Evolutionary conservation across 108 stramenopile species (phyloP).

Genomic region (Chaetoceros tenuissimus): DNA sequence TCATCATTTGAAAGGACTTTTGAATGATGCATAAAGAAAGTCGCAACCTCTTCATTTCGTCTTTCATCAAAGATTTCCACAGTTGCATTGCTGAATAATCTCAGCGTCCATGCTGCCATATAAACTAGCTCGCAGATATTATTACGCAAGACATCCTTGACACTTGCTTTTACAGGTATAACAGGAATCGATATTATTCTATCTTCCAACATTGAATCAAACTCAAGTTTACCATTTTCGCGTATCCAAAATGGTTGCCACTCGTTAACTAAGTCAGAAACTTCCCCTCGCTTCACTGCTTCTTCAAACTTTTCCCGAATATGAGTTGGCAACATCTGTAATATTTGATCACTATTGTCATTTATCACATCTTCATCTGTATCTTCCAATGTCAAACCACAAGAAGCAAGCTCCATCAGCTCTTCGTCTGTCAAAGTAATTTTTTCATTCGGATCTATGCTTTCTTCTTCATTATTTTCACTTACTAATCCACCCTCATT

Average conservation of each 20-base stretch:
- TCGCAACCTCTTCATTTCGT: too few species aligned
- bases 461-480: not conserved
- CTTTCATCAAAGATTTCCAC: too few species aligned
- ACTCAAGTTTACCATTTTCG: too few species aligned
- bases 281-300: not conserved
- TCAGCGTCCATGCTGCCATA: not conserved
- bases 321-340: not conserved
- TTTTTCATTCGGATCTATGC: not conserved
- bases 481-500: too few species aligned
- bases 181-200: too few species aligned
- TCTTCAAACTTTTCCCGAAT: not conserved
- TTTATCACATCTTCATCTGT: not conserved
- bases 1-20: not conserved
- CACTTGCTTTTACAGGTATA: too few species aligned
- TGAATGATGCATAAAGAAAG: too few species aligned
- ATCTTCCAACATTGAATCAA: too few species aligned
- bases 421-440: not conserved
- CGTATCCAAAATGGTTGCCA: not conserved
- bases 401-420: not conserved
- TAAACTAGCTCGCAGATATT: not conserved
- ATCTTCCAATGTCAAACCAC: not conserved
- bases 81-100: too few species aligned
- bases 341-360: not conserved
- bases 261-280: not conserved
- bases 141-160: not conserved